Evolutionary conservation across 2,329 filamentous ascomycete species (phyloP).

Genomic region (Colletotrichum sp.): DNA sequence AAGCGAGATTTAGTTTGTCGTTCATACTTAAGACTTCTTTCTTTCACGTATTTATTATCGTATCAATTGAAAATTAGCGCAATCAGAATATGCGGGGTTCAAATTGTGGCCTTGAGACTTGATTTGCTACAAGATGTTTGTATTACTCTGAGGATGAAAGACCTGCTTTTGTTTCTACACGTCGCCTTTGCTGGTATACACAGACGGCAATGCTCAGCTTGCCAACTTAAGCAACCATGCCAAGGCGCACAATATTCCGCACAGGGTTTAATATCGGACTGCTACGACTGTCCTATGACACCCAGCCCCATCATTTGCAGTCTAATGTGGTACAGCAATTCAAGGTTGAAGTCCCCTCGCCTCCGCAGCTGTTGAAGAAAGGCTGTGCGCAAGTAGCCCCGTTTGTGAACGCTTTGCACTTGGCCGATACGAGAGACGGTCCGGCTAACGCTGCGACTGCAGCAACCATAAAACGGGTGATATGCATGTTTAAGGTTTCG

Average conservation of each 20-base stretch:
- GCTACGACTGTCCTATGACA: not conserved
- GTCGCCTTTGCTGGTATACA: not conserved
- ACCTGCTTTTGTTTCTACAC: not conserved
- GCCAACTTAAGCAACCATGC: not conserved
- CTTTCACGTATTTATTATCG: too few species aligned
- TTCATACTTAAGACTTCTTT: too few species aligned
- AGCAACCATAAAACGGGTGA: not conserved
- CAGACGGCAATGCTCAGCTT: not conserved
- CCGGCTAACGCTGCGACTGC: not conserved
- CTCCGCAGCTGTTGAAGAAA: not conserved
- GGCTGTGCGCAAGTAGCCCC: not conserved
- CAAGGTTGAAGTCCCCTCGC: not conserved
- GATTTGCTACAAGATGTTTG: too few species aligned
- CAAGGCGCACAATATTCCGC: not conserved
- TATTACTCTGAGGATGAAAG: too few species aligned
- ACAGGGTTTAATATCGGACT: not conserved
- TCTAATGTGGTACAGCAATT: not conserved
- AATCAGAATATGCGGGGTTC: too few species aligned
- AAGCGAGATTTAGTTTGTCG: too few species aligned
- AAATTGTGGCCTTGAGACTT: too few species aligned
- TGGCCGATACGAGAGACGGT: not conserved
- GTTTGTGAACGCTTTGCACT: accelerated
- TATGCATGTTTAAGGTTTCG: not conserved
- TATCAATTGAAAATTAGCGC: too few species aligned
- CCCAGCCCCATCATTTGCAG: not conserved